Evolutionary conservation across 352 stramenopile genomes (phyloP), one percentile per base, ranked within the genome.

Genomic region (Blastocystis sp.): DNA sequence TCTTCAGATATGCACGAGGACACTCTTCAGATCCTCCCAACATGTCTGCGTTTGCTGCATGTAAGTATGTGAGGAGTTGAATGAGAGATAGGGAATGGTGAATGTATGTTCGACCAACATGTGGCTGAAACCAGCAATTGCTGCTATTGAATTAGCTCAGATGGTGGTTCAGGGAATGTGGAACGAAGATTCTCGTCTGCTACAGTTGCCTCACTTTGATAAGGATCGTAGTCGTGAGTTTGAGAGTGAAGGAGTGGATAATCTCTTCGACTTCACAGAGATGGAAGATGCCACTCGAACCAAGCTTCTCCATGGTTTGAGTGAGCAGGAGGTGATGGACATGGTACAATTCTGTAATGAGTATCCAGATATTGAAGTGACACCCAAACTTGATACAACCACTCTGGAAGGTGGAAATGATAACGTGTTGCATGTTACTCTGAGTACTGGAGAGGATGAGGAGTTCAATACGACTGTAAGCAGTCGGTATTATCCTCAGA

Each of bases 261-360:
- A 89, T 16, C 92, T 94, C 19, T 94, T 95, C 89, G 93, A 96
- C 86, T 93, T 96, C 89, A 86, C 95, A 52, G 89, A 89, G 0
- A 63, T 92, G 49, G 91, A 93, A 42, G 91, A 93, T 75, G 88
- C 89, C n/a, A 92, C 94, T 0, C 91, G 95, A 49, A 91, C 91
- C 66, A 91, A 96, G 85, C 88, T 98, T 49, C 90, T 98, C 61
- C 19, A 89, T 43, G 93, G 93, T 88, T 91, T 97, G 19, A 89
- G 91, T 0, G 92, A 94, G 14, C 88, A 89, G 81, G 93, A 97
- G 88, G 96, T 99, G 93, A 96, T 93, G 43, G 93, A 98, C 43
- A 93, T 99, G n/a, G 96, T 96, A 9, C 93, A 94, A 71, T 99
- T 99, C 91, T 99, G 96, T 91, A 99, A 99, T 89, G 92, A 93